These are phyloP conservation scores for Lasiosphaeria miniovina DNA, from an alignment of 495 filamentous ascomycete genomes.

Conservation along the genomic window DNA sequence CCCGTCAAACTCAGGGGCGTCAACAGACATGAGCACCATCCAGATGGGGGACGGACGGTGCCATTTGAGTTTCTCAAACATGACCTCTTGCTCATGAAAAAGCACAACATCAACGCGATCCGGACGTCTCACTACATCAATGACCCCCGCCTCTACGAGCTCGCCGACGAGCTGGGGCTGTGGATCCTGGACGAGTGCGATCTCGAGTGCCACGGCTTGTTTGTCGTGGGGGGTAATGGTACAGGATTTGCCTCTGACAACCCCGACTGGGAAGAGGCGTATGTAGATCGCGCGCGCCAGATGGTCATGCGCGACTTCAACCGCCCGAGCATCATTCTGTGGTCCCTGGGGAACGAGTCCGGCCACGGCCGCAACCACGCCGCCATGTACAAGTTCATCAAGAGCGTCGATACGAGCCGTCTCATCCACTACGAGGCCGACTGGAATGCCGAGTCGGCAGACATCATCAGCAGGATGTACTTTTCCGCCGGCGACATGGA, in stretches of 20 bases:
- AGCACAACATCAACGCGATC: constrained; percentile 65
- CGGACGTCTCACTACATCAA: constrained; percentile 65
- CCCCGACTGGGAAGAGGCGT: constrained; percentile 64
- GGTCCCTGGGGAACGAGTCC: constrained; percentile 71
- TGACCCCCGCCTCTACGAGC: constrained; percentile 57
- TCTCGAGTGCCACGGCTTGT: constrained; percentile 70
- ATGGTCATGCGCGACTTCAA: constrained; percentile 68
- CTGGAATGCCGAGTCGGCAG: constrained; percentile 54
- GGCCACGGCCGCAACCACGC: constrained; percentile 67
- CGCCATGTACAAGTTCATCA: constrained; percentile 65
- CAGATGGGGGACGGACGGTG: constrained; percentile 57
- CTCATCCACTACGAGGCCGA: constrained; percentile 70
- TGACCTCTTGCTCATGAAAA: constrained; percentile 66
- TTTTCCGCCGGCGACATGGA: constrained; percentile 48
- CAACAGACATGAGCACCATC: constrained; percentile 69
- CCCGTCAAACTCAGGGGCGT: constrained; percentile 60
- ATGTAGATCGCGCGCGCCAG: constrained; percentile 66
- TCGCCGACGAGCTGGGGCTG: constrained; percentile 66
- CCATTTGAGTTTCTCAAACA: constrained; percentile 50
- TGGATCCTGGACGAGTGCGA: constrained; percentile 74
- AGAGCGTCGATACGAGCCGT: constrained; percentile 53
- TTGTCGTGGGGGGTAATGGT: constrained; percentile 45
- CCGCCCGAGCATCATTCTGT: constrained; percentile 64
- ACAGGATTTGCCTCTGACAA: constrained; percentile 59
- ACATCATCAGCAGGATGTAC: constrained; percentile 70